Base-by-base conservation (phyloP, 169 alveolate species). In the Cardiosporidium cionae region DNA sequence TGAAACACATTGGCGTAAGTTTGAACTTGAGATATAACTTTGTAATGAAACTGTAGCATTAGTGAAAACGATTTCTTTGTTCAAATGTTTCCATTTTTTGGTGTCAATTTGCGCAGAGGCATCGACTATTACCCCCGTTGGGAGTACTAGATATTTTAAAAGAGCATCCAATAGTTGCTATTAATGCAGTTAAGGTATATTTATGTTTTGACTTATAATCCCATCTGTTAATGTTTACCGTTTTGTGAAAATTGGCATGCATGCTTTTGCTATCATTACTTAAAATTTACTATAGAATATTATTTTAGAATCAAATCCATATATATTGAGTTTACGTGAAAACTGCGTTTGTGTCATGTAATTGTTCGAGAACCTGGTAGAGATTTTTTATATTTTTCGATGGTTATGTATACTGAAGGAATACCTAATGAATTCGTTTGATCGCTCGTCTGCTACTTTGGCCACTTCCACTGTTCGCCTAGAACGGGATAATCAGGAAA, bases 111-210 rank as follows among this genome's bases (percentile, higher is more conserved):
- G 58, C 34, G 76, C 76, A 78, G 80, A 58, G 65, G 7, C 65
- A 65, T 35, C 65, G 75, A 29, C 72, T 78, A 28, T 53, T 78
- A 27, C 80, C 79, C 29, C 80, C 84, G 23, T 67, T 78, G 29
- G 72, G 76, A 25, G 84, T 78, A 3, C 58, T 78, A 68, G 80
- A 72, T 31, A 34, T 78, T 25, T 62, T 78, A 34, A 65, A 71
- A 62, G 76, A 52, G 44, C 66, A 76, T 63, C 65, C 63, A 32
- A 63, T 58, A 6, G 84, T 78, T 9, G 72, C 76, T 4, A 69
- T 78, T 52, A 71, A 65, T 22, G 79, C 84, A 7, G 80, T 78
- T 25, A 78, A 78, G 76, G 84, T 78, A 70, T 3, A 31, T 22
- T 31, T n/a, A n/a, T n/a, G n/a, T n/a, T n/a, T n/a, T n/a, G n/a